Evolutionary conservation across 2,329 filamentous ascomycete species (phyloP).

Genomic region (Xylariaceae sp.): DNA sequence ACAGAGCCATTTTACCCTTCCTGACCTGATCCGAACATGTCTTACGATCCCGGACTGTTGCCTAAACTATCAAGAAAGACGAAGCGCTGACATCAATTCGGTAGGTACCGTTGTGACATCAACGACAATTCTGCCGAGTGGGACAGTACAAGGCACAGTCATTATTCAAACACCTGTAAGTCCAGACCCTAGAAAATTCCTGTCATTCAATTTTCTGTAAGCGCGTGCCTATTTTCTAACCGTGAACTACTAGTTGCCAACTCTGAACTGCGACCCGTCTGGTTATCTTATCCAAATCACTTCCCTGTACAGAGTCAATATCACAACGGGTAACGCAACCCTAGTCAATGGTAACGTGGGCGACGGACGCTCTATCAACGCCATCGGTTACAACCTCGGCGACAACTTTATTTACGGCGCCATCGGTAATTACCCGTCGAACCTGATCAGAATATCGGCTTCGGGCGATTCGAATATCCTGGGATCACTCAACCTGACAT

Average conservation of each 20-base stretch:
- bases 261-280: constrained; percentile 11
- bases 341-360: constrained; percentile 6
- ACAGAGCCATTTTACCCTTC: no score
- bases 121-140: neutral
- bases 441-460: constrained; percentile 23
- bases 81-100: no score
- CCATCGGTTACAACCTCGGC: constrained; percentile 25
- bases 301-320: constrained; percentile 21
- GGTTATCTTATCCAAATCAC: constrained; percentile 21
- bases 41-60: no score
- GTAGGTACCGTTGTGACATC: neutral
- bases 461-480: constrained; percentile 12
- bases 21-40: no score
- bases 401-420: constrained; percentile 28
- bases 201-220: no score
- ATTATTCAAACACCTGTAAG: constrained; percentile 3
- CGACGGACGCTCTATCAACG: constrained; percentile 23
- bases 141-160: neutral
- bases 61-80: no score
- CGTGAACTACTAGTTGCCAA: neutral
- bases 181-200: neutral
- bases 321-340: constrained; percentile 4
- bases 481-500: constrained; percentile 1
- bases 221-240: no score
- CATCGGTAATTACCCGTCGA: neutral